phyloP scores from a whole-genome alignment of 1,139 yeast species.

The Pneumocystis jirovecii region DNA sequence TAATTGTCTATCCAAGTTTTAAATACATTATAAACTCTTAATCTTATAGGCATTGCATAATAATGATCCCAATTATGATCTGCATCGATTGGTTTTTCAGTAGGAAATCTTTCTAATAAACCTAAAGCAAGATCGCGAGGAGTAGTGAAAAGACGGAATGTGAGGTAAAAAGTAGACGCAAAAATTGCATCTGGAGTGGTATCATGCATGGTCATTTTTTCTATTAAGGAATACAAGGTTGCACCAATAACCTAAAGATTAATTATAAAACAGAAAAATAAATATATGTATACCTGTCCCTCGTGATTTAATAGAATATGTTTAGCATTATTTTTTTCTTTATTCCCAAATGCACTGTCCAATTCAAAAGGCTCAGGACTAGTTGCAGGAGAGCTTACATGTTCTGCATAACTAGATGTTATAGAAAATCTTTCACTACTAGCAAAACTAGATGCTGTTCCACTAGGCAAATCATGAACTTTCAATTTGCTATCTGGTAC shows the following conservation, averaged over 20 bases:
- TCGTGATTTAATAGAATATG: constrained; percentile 20
- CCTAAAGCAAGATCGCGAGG: constrained; percentile 58
- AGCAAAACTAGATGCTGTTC: neutral
- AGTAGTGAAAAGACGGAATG: constrained; percentile 60
- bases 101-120: constrained; percentile 50
- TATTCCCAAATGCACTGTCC: neutral
- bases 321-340: neutral
- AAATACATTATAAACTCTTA: constrained; percentile 57
- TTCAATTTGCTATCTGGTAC: neutral
- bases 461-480: neutral
- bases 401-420: neutral
- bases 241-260: constrained; percentile 38
- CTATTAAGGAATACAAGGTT: constrained; percentile 60
- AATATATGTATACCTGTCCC: constrained; percentile 31
- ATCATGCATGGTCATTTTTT: constrained; percentile 54
- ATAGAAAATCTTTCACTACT: neutral
- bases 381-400: neutral
- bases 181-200: constrained; percentile 52
- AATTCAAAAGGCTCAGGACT: neutral
- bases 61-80: constrained; percentile 10
- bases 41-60: constrained; percentile 38
- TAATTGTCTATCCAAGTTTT: constrained; percentile 55
- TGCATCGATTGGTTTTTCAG: neutral
- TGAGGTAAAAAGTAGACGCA: constrained; percentile 61
- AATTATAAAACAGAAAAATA: neutral